These are phyloP conservation scores for Herpotrichia juniperi DNA, from an alignment of 2,329 filamentous ascomycete species.

Conservation along the genomic window DNA sequence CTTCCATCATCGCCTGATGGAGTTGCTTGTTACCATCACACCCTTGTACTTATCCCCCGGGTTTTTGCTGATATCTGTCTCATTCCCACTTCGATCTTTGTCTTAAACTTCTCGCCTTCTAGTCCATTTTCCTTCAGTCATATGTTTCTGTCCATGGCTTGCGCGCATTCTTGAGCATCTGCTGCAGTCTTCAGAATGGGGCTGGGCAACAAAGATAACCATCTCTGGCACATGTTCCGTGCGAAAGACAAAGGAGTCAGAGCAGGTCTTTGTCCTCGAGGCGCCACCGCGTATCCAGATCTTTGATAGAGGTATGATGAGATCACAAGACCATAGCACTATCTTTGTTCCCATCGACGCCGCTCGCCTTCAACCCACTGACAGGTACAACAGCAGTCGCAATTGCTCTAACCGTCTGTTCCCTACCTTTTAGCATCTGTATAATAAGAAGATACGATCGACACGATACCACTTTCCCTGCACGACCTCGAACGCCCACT, in stretches of 20 bases:
- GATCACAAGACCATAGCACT: slow-evolving; percentile 6
- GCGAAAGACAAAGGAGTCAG: slow-evolving; percentile 25
- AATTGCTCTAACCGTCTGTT: too few relatives aligned
- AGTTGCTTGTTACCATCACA: neutral
- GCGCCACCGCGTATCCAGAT: slow-evolving; percentile 3
- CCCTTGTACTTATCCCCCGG: slow-evolving; percentile 12
- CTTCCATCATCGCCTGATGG: slow-evolving; percentile 20
- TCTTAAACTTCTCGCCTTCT: slow-evolving; percentile 16
- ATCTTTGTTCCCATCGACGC: neutral
- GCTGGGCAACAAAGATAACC: slow-evolving; percentile 21
- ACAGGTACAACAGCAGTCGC: neutral
- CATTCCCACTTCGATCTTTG: slow-evolving; percentile 15
- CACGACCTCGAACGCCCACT: neutral
- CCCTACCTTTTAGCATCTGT: neutral
- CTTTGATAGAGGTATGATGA: slow-evolving; percentile 6
- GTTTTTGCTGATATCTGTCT: slow-evolving; percentile 26
- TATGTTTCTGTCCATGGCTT: slow-evolving; percentile 17
- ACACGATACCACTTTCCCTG: neutral
- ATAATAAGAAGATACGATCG: too few relatives aligned
- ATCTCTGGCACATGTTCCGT: slow-evolving; percentile 32
- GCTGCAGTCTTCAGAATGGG: slow-evolving; percentile 35
- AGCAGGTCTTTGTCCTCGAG: slow-evolving; percentile 20
- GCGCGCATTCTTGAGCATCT: slow-evolving; percentile 24
- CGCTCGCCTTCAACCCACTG: neutral
- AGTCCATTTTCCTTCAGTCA: neutral